These are phyloP conservation scores for Musa schizocarpa DNA, from an alignment of 176 grass and related monocot species.

Conservation along the genomic window DNA sequence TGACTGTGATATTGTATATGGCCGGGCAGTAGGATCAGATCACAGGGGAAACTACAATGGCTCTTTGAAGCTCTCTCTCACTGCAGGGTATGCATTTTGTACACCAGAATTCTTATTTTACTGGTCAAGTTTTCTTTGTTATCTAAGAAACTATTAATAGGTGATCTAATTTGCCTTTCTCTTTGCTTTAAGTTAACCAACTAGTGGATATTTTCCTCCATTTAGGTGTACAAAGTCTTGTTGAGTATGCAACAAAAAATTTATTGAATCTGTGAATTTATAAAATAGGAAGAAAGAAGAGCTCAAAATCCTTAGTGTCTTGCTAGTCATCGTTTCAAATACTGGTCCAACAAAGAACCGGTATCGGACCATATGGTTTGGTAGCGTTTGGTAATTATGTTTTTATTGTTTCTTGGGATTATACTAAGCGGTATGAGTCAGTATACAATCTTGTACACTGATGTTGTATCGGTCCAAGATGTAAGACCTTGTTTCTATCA, in stretches of 20 bases:
- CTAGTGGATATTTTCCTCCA: neutral
- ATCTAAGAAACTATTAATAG: neutral
- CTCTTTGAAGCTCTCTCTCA: constrained; percentile 57
- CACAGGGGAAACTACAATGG: constrained; percentile 60
- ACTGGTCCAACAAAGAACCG: too few species aligned
- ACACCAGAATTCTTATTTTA: neutral
- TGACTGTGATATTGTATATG: constrained; percentile 96
- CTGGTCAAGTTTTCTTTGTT: neutral
- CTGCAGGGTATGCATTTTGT: constrained; percentile 51
- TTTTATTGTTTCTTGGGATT: too few species aligned
- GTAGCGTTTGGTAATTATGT: too few species aligned
- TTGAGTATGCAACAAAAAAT: neutral
- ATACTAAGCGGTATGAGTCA: too few species aligned
- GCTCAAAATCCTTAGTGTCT: neutral
- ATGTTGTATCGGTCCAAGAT: too few species aligned
- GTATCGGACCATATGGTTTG: too few species aligned
- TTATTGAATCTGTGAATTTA: neutral
- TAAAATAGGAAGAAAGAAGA: neutral
- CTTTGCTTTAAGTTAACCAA: neutral
- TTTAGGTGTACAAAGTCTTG: neutral
- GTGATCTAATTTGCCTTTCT: neutral
- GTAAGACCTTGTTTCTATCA: neutral
- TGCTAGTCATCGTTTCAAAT: neutral
- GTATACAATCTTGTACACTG: too few species aligned
- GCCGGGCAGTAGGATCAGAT: constrained; percentile 53